Conservation (phyloP, 257 asterid species). For the Gentiana straminea region DNA sequence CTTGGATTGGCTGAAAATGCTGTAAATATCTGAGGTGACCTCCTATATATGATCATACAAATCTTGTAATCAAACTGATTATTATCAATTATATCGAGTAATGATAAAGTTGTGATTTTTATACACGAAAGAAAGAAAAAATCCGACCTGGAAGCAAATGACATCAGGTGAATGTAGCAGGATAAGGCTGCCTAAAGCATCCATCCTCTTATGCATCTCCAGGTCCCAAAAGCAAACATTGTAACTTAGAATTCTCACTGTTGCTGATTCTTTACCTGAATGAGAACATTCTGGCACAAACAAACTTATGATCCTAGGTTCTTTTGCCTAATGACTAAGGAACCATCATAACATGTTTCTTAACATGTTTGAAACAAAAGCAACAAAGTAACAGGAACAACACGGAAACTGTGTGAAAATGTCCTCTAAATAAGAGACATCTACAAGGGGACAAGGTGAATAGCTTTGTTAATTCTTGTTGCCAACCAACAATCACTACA, state of each 20-base stretch:
- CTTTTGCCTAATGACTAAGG: no score
- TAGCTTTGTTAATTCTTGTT: no score
- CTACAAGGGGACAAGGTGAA: no score
- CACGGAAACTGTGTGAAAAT: no score
- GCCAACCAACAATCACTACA: no score
- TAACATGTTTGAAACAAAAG: no score
- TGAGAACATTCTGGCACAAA: background rate
- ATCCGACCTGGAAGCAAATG: slow-evolving; percentile 4
- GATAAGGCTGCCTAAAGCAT: background rate
- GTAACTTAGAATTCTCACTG: background rate
- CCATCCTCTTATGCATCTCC: slow-evolving; percentile 1
- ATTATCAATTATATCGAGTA: no score
- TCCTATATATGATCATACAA: background rate
- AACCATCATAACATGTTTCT: no score
- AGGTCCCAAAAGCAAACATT: slow-evolving; percentile 4
- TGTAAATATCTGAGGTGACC: slow-evolving; percentile 1
- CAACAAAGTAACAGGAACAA: no score
- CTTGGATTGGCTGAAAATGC: background rate
- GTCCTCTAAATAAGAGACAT: no score
- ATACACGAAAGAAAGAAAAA: background rate
- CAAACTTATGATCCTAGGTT: background rate
- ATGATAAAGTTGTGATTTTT: background rate
- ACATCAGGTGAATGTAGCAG: background rate
- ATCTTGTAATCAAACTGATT: no score
- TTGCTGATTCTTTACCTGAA: background rate